phyloP scores from a whole-genome alignment of 2,329 filamentous ascomycete species.

The Fusarium nygamai region DNA sequence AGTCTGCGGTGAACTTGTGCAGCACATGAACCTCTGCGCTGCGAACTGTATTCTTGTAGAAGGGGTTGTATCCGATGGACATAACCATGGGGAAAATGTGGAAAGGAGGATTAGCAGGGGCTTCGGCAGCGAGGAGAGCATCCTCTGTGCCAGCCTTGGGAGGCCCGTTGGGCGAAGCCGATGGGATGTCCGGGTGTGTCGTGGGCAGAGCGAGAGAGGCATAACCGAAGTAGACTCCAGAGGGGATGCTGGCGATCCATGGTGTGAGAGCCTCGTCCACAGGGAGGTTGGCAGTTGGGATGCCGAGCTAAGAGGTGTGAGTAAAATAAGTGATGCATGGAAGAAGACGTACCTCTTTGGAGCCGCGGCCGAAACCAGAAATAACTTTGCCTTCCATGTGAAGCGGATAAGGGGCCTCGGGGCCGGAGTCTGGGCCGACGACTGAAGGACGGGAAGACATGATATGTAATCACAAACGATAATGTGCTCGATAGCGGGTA shows the following conservation, averaged over 20 bases:
- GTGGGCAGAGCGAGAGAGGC: conserved; percentile 73
- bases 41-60: conserved; percentile 90
- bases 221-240: conserved; percentile 95
- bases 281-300: conserved; percentile 93
- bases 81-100: conserved; percentile 85
- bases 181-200: conserved; percentile 55
- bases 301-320: conserved; percentile 74
- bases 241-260: conserved; percentile 72
- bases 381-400: conserved; percentile 88
- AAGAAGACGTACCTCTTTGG: conserved; percentile 75
- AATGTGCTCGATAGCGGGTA: not conserved
- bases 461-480: not conserved
- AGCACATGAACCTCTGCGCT: conserved; percentile 93
- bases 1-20: conserved; percentile 79
- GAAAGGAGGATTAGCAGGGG: conserved; percentile 41
- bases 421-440: conserved; percentile 78
- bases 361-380: conserved; percentile 91
- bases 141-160: conserved; percentile 22
- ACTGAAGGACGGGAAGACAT: conserved; percentile 69
- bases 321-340: not conserved
- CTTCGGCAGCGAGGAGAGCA: conserved; percentile 15
- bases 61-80: conserved; percentile 96
- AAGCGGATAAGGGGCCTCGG: conserved; percentile 82
- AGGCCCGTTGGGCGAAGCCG: conserved; percentile 3
- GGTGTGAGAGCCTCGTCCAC: conserved; percentile 70